Percentiles rank a stretch among this genome's conserved stretches.
Conservation (phyloP, 2,329 filamentous ascomycete genomes). For the Trichophyton mentagrophytes region DNA sequence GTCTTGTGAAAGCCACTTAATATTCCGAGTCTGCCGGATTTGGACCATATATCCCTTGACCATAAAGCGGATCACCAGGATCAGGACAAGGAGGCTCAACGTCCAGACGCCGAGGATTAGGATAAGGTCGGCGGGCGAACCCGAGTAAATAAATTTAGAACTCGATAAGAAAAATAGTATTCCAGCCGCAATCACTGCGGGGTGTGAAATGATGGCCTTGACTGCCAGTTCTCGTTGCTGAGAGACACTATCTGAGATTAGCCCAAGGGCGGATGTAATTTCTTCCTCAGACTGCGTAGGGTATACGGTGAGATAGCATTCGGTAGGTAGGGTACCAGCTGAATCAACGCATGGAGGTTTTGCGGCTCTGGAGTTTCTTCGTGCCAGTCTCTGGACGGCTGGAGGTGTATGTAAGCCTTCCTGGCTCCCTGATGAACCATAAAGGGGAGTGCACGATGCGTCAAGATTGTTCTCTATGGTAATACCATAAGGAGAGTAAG, state of each 20-base stretch:
- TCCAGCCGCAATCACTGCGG: conserved; percentile 33
- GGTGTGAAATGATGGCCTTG: conserved; percentile 50
- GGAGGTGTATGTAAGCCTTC: not conserved
- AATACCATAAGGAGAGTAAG: conserved; percentile 41
- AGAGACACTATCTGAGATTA: conserved; percentile 69
- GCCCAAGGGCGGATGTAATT: conserved; percentile 53
- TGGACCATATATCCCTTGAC: conserved; percentile 50
- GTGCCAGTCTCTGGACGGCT: not conserved
- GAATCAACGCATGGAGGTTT: not conserved
- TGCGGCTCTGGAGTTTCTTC: not conserved
- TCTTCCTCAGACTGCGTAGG: conserved; percentile 40
- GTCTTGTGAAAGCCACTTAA: conserved; percentile 47
- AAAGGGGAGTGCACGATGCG: not conserved
- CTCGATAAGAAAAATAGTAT: conserved; percentile 28
- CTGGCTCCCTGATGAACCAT: not conserved
- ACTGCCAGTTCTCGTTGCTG: conserved; percentile 64
- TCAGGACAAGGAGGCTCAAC: conserved; percentile 50
- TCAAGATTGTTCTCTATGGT: conserved; percentile 31
- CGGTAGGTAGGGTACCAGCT: not conserved
- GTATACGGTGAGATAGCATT: conserved; percentile 24
- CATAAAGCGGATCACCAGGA: conserved; percentile 49
- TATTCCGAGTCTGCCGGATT: conserved; percentile 47
- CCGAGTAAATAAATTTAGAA: conserved; percentile 28
- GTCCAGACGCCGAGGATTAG: conserved; percentile 46
- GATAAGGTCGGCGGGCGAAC: conserved; percentile 38